Percentiles rank a stretch among this genome's conserved stretches.
Evolutionary conservation across 371 early-diverging fungal species (phyloP).

Genomic region (Umbelopsis sp.): DNA sequence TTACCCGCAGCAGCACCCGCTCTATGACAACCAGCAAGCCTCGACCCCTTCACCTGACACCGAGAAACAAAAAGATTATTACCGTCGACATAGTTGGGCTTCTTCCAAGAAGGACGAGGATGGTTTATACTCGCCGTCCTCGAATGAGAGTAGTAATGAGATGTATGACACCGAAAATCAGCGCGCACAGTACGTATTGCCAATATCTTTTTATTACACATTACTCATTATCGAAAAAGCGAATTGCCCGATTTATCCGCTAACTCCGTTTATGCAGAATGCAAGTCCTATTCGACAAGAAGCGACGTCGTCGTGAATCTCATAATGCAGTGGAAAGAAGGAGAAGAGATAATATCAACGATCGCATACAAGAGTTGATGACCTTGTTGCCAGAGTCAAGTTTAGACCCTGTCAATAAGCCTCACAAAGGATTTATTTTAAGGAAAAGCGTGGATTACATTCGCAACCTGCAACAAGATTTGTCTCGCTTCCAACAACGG

Average conservation of each 20-base stretch:
- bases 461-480: conserved; percentile 66
- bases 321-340: conserved; percentile 87
- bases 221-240: no score
- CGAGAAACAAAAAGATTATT: conserved; percentile 3
- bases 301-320: conserved; percentile 52
- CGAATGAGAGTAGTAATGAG: conserved; percentile 7
- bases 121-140: not conserved
- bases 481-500: conserved; percentile 60
- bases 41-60: not conserved
- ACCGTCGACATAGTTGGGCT: conserved; percentile 11
- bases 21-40: not conserved
- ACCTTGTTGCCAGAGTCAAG: not conserved
- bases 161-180: not conserved
- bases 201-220: no score
- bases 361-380: conserved; percentile 77
- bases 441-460: conserved; percentile 93
- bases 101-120: conserved; percentile 15
- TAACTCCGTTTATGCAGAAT: conserved; percentile 28
- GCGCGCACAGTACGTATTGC: conserved; percentile 7
- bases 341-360: conserved; percentile 97
- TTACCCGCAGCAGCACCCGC: not conserved
- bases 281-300: conserved; percentile 56
- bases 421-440: conserved; percentile 86
- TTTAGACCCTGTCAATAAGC: conserved; percentile 53
- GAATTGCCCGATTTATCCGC: not conserved